Conservation (phyloP, 495 filamentous ascomycete genomes). For the Staphylotrichum tortipilum region DNA sequence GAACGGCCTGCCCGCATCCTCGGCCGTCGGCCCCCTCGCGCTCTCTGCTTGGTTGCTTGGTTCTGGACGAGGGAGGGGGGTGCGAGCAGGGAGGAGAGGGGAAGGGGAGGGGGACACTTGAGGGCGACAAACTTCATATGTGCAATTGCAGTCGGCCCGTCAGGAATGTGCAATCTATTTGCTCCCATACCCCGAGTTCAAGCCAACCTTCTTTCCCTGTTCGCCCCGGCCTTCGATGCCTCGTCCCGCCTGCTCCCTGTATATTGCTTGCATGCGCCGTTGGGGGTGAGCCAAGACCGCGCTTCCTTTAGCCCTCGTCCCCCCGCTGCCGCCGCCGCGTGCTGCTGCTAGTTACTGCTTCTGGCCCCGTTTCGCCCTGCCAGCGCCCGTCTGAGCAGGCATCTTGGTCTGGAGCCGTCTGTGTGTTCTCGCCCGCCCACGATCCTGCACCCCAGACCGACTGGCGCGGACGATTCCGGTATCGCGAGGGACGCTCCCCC, state of each 20-base stretch:
- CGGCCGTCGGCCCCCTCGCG: neutral
- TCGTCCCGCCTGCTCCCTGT: slow-evolving; percentile 10
- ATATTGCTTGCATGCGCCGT: slow-evolving; percentile 24
- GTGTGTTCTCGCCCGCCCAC: neutral
- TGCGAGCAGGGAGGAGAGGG: neutral
- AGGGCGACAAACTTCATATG: neutral
- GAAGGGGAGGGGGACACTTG: neutral
- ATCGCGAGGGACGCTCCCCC: neutral
- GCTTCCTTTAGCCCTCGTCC: slow-evolving; percentile 1
- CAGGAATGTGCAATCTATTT: slow-evolving; percentile 23
- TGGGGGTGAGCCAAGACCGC: slow-evolving; percentile 17
- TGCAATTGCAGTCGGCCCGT: slow-evolving; percentile 9
- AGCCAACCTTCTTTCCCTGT: slow-evolving; percentile 19
- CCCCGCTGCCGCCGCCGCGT: no score
- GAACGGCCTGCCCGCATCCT: neutral
- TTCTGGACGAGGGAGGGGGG: neutral
- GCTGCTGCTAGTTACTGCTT: no score
- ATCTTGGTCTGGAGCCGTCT: neutral
- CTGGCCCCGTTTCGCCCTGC: neutral
- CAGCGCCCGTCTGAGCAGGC: no score
- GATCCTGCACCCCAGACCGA: neutral
- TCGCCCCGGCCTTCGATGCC: slow-evolving; percentile 11
- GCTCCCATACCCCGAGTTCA: slow-evolving; percentile 15
- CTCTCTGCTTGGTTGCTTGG: no score
- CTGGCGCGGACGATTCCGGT: neutral